phyloP scores from a whole-genome alignment of 2,329 filamentous ascomycete genomes.

The Ascochyta lentis region DNA sequence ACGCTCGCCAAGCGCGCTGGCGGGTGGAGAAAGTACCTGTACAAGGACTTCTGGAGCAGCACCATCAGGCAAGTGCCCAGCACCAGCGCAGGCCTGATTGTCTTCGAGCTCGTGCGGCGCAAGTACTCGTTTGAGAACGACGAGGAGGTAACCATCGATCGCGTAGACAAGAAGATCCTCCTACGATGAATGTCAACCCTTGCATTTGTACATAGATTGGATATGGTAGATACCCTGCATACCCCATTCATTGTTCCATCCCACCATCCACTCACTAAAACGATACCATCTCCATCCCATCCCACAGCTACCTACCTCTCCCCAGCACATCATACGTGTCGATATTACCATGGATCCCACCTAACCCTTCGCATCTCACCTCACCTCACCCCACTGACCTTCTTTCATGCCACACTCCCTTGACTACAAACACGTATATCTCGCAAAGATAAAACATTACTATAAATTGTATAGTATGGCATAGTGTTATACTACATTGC shows the following conservation, averaged over 20 bases:
- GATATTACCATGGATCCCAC: no score
- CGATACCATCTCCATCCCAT: no score
- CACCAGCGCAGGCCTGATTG: conserved; percentile 77
- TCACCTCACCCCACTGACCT: no score
- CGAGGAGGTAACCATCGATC: conserved; percentile 55
- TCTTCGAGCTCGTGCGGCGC: conserved; percentile 76
- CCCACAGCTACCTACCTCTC: no score
- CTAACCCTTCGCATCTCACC: no score
- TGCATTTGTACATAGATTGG: background rate
- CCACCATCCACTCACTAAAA: no score
- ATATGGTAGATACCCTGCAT: background rate
- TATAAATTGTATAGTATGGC: no score
- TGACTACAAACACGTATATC: no score
- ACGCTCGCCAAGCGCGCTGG: conserved; percentile 65
- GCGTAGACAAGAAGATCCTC: conserved; percentile 65
- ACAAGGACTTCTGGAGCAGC: conserved; percentile 74
- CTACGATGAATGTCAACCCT: background rate
- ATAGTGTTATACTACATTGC: no score
- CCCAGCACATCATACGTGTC: no score
- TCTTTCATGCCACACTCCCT: no score
- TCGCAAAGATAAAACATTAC: no score
- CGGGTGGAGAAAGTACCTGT: conserved; percentile 69
- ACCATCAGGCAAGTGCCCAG: conserved; percentile 77
- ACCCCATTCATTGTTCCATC: background rate
- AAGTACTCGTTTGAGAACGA: conserved; percentile 72